A percentile compares a stretch with the other conserved stretches of the same genome.
Evolutionary conservation across 768 basidiomycete species (phyloP).

Genomic region (Tulasnella sp.): DNA sequence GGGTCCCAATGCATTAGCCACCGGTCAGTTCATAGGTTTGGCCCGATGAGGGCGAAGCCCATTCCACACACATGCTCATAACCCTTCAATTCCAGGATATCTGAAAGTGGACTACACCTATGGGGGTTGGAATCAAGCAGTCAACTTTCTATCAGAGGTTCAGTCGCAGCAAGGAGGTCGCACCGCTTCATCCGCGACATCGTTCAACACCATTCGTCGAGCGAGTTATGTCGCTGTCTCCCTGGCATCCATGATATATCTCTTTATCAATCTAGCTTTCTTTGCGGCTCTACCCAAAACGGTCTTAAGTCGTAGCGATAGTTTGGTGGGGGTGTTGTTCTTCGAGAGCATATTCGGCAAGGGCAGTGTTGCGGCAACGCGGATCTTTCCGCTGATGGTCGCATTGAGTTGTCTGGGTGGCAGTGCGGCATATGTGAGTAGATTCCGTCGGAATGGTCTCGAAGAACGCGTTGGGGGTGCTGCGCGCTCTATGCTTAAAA

Average conservation of each 20-base stretch:
- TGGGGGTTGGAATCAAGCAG: slow-evolving; percentile 33
- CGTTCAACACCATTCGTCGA: slow-evolving; percentile 37
- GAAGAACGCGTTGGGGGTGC: background rate
- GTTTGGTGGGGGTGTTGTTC: slow-evolving; percentile 20
- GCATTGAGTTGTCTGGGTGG: slow-evolving; percentile 6
- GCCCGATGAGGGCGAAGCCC: too few species aligned
- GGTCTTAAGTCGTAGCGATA: slow-evolving; percentile 14
- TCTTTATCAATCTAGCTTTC: slow-evolving; percentile 35
- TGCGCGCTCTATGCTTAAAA: too few species aligned
- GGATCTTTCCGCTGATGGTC: slow-evolving; percentile 10
- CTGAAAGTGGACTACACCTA: slow-evolving; percentile 26
- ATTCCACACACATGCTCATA: too few species aligned
- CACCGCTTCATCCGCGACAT: slow-evolving; percentile 23
- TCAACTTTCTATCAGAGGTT: slow-evolving; percentile 38
- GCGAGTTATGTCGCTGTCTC: slow-evolving; percentile 38
- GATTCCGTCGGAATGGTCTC: background rate
- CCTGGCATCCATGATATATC: slow-evolving; percentile 37
- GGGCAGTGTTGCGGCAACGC: slow-evolving; percentile 4
- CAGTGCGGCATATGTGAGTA: background rate
- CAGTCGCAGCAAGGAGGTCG: background rate
- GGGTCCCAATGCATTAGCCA: slow-evolving; percentile 22
- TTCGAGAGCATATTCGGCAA: slow-evolving; percentile 20
- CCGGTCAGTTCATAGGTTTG: too few species aligned
- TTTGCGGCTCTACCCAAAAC: slow-evolving; percentile 20
- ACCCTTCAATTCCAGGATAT: too few species aligned